phyloP scores from a whole-genome alignment of 805 yeast genomes.

The Monosporozyma aquatica region DNA sequence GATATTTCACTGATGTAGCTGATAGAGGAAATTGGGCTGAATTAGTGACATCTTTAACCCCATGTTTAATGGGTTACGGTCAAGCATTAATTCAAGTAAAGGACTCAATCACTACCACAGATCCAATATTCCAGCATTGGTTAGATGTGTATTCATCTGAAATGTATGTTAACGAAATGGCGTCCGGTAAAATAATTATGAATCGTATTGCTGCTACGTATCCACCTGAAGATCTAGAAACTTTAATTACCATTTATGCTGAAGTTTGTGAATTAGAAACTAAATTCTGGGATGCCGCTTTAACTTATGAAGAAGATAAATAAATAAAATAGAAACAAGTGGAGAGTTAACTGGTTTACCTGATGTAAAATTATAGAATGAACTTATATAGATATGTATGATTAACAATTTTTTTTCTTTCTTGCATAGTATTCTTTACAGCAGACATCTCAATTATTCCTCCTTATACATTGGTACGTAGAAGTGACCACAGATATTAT shows the following conservation, averaged over 20 bases:
- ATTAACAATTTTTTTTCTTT: no score
- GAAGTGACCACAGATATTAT: no score
- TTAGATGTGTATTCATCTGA: constrained; percentile 50
- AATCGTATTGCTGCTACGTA: constrained; percentile 36
- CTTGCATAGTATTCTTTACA: no score
- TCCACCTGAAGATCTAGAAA: constrained; percentile 38
- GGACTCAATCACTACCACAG: constrained; percentile 25
- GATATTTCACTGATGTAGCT: constrained; percentile 49
- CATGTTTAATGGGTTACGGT: constrained; percentile 67
- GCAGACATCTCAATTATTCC: no score
- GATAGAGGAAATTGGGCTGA: constrained; percentile 51
- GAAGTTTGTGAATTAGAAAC: constrained; percentile 54
- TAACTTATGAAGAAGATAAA: constrained; percentile 11
- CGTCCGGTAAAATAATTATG: constrained; percentile 41
- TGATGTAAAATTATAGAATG: no score
- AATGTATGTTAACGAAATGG: constrained; percentile 47
- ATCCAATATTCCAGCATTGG: constrained; percentile 40
- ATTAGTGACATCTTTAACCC: constrained; percentile 59
- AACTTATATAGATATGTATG: no score
- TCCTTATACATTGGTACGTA: no score
- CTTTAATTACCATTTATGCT: constrained; percentile 48
- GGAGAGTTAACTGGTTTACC: no score
- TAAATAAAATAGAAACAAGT: neutral
- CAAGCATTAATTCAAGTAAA: constrained; percentile 39
- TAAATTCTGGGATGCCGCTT: constrained; percentile 56